These are phyloP conservation scores for Kalanchoe fedtschenkoi DNA, from an alignment of 164 flowering plant species.

Conservation along the genomic window DNA sequence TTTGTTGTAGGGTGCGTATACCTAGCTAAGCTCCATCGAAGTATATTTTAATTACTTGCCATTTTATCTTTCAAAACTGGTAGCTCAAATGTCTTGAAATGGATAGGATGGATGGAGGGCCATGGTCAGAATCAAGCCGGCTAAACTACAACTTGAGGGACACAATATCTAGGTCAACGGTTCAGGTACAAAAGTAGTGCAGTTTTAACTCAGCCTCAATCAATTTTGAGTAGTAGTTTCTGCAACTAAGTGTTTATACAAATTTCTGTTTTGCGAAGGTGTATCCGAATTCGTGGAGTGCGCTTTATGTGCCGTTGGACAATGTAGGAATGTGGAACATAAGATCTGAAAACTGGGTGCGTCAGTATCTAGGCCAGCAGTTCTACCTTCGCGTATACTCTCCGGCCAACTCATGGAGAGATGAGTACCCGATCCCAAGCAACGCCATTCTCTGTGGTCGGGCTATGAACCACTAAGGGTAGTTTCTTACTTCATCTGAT, in stretches of 20 bases:
- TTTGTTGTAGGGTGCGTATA: constrained; percentile 67
- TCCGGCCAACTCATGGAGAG: constrained; percentile 67
- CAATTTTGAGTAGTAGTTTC: too few species aligned
- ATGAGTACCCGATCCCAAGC: constrained; percentile 69
- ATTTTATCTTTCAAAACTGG: not conserved
- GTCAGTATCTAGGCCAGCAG: constrained; percentile 90
- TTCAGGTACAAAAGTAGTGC: constrained; percentile 34
- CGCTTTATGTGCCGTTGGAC: constrained; percentile 72
- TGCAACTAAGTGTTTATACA: not conserved
- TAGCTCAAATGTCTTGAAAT: not conserved
- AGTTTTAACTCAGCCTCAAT: not conserved
- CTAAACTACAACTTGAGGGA: constrained; percentile 61
- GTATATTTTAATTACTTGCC: not conserved
- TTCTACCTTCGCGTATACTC: constrained; percentile 76
- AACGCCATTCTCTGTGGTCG: constrained; percentile 76
- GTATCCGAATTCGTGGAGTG: constrained; percentile 79
- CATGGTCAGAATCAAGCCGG: constrained; percentile 63
- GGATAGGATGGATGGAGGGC: constrained; percentile 83
- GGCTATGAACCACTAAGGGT: constrained; percentile 41
- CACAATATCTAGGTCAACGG: constrained; percentile 60
- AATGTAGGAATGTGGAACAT: constrained; percentile 94
- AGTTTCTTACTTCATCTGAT: not conserved
- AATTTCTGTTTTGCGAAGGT: constrained; percentile 33
- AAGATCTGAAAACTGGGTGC: constrained; percentile 78
- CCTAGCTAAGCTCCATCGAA: not conserved